Conservation (phyloP, 768 basidiomycete species). For the Inosperma sp. region DNA sequence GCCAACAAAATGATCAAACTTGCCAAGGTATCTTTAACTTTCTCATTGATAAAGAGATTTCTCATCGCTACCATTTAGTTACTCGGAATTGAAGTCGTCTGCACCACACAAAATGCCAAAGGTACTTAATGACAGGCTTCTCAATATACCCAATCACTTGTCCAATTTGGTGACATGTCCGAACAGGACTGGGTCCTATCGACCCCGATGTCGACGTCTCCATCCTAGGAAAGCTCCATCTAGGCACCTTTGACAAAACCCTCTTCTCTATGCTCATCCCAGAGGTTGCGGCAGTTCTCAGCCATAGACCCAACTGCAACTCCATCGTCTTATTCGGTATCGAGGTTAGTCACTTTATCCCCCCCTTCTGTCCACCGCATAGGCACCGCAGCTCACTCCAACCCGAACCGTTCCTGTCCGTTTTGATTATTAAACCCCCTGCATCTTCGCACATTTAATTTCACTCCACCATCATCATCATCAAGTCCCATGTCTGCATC, state of each 20-base stretch:
- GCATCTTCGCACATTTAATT: not conserved
- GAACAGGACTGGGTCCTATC: constrained; percentile 69
- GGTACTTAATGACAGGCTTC: constrained; percentile 35
- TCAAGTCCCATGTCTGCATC: constrained; percentile 91
- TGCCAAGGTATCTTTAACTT: constrained; percentile 48
- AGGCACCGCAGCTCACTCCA: too few relatives aligned
- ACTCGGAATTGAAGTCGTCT: constrained; percentile 66
- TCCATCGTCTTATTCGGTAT: constrained; percentile 82
- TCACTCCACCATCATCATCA: constrained; percentile 5
- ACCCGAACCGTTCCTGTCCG: too few relatives aligned
- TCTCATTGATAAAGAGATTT: not conserved
- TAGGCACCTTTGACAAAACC: constrained; percentile 69
- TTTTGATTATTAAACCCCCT: too few relatives aligned
- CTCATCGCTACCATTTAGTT: constrained; percentile 34
- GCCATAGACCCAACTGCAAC: constrained; percentile 41
- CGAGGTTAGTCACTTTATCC: constrained; percentile 51
- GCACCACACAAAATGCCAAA: constrained; percentile 80
- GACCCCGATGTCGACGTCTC: constrained; percentile 55
- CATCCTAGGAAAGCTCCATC: constrained; percentile 50
- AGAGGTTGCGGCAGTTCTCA: constrained; percentile 53
- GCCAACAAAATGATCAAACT: constrained; percentile 73
- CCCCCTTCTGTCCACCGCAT: not conserved
- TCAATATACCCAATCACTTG: constrained; percentile 1
- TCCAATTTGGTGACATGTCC: too few relatives aligned
- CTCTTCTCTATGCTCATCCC: constrained; percentile 83